A percentile compares a stretch with the other conserved stretches of the same genome.
phyloP scores from a whole-genome alignment of 108 stramenopile genomes.

The Craspedostauros australis region DNA sequence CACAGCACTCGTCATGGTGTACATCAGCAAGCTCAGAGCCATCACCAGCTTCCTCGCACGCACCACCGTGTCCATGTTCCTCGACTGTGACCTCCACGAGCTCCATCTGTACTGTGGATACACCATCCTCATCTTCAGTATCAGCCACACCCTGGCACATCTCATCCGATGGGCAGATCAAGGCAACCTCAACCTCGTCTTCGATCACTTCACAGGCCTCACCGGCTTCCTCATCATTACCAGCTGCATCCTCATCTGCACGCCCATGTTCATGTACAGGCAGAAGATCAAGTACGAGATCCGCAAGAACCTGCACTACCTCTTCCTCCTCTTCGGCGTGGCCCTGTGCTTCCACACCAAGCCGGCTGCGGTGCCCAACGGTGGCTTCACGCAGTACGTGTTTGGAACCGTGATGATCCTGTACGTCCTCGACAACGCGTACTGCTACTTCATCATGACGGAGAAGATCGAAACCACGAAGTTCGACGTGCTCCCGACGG shows the following conservation, averaged over 20 bases:
- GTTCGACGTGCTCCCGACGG: constrained; percentile 22
- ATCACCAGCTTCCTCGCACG: constrained; percentile 25
- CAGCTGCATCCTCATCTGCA: constrained; percentile 21
- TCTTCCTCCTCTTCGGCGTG: constrained; percentile 36
- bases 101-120: constrained; percentile 43
- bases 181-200: constrained; percentile 30
- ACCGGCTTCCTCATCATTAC: constrained; percentile 30
- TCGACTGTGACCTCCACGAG: constrained; percentile 26
- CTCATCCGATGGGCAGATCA: constrained; percentile 33
- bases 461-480: constrained; percentile 39
- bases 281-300: constrained; percentile 28
- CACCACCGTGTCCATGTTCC: constrained; percentile 29
- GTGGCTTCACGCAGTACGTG: constrained; percentile 34
- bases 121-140: constrained; percentile 23
- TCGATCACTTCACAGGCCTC: constrained; percentile 20
- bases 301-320: constrained; percentile 37
- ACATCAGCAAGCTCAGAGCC: constrained; percentile 39
- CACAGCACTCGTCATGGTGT: constrained; percentile 26
- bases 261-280: constrained; percentile 33
- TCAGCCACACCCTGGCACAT: constrained; percentile 34
- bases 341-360: constrained; percentile 29
- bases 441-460: constrained; percentile 38
- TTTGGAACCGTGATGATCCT: constrained; percentile 27
- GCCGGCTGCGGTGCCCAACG: constrained; percentile 25
- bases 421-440: constrained; percentile 33